Base-by-base conservation (phyloP, 345 rosid species). In the Acer campestre region DNA sequence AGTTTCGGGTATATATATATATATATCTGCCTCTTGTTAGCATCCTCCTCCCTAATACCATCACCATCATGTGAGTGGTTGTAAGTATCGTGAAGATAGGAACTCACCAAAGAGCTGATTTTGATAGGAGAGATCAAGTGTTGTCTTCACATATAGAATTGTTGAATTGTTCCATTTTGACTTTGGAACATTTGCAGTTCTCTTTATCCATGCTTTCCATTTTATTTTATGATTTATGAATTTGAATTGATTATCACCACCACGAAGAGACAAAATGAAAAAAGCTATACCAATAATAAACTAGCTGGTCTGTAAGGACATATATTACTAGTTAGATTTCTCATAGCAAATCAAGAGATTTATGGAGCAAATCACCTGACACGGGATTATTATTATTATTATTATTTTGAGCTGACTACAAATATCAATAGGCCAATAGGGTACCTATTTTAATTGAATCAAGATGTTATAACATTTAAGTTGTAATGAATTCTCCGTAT, bases 1-100 rank as follows among this genome's bases (percentile, higher is more conserved):
- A 53, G 82, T 88, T 20, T 6, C n/a, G n/a, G 31, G 40, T 29
- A 29, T 29, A 29, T 29, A 29, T 29, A 29, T 35, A 35, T 20
- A 46, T 11, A 16, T 38, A 35, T n/a, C n/a, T 64, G 2, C 59
- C 31, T 69, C 56, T 7, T 14, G 27, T 31, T 10, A 61, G 18
- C 48, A 72, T 74, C 46, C 11, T 42, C 67, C 77, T 71, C 40
- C 14, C 40, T 23, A 16, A 27, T 38, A n/a, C 27, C 35, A 72
- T 20, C 16, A 17, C 18, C 20, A 11, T 71, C 51, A 25, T 2
- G 22, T 56, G 27, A 31, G 16, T 51, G 74, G 1, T 55, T 67
- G 71, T 12, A 63, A 2, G 61, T 29, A 11, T 49, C 29, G 70
- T 49, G 70, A 64, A 11, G 77, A 49, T 25, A 63, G 70, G 62